Conservation (phyloP, 192 early-diverging fungal genomes). For the Entomortierella chlamydospora region DNA sequence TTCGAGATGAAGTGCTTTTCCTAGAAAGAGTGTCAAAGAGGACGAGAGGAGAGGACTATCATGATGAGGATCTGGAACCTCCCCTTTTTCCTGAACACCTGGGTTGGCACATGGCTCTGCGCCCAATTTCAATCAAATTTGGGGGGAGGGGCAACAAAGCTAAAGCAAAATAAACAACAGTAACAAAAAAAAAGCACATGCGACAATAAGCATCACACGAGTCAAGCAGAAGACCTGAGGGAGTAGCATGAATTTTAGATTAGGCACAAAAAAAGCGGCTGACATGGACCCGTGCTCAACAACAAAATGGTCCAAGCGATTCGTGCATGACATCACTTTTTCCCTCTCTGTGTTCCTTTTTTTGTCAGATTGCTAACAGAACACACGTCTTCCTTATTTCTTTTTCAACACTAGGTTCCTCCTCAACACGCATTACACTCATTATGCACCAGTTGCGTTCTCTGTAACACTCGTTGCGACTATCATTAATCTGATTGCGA, state of each 20-base stretch:
- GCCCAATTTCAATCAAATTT: no score
- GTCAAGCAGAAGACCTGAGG: no score
- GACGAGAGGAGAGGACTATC: no score
- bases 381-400: no score
- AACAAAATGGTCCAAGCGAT: background rate
- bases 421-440: conserved; percentile 94
- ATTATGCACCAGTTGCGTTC: conserved; percentile 93
- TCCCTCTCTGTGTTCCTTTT: background rate
- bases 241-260: background rate
- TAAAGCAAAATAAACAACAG: no score
- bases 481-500: conserved; percentile 89
- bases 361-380: no score
- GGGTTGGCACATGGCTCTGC: no score
- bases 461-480: conserved; percentile 89
- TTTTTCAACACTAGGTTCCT: conserved; percentile 89
- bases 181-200: background rate
- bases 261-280: background rate
- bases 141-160: no score
- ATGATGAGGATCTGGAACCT: no score
- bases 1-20: background rate
- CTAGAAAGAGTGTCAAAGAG: no score
- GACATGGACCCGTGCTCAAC: background rate
- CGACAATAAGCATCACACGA: conserved; percentile 10
- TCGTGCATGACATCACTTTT: no score
- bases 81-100: no score